Conservation (phyloP, 2,329 filamentous ascomycete genomes). For the Hymenoscyphus albidus region DNA sequence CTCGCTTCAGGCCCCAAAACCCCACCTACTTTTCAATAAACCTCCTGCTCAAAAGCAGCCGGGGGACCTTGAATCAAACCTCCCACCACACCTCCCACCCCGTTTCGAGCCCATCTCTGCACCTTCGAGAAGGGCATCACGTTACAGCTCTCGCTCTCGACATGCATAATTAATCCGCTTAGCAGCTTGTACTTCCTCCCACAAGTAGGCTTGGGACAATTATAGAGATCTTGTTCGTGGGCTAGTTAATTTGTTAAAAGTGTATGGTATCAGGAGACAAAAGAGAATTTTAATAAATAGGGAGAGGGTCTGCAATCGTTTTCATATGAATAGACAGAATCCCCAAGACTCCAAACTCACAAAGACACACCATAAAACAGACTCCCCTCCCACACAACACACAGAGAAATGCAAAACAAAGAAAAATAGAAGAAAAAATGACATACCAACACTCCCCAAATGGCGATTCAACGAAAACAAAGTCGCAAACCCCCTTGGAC, state of each 20-base stretch:
- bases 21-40: not conserved
- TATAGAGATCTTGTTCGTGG: constrained; percentile 43
- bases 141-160: constrained; percentile 31
- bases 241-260: constrained; percentile 25
- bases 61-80: constrained; percentile 25
- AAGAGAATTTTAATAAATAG: no score
- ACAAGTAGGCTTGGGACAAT: constrained; percentile 21
- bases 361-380: no score
- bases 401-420: no score
- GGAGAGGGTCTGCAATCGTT: no score
- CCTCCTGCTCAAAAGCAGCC: not conserved
- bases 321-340: no score
- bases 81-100: constrained; percentile 36
- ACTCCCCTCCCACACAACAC: no score
- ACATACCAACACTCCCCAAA: constrained; percentile 42
- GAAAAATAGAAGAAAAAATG: no score
- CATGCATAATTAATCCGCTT: constrained; percentile 27
- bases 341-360: no score
- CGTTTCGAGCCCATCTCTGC: constrained; percentile 18
- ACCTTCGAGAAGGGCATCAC: constrained; percentile 25
- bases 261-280: no score
- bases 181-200: constrained; percentile 21
- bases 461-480: constrained; percentile 46
- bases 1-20: not conserved
- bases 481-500: constrained; percentile 42